A percentile compares a stretch with the other conserved stretches of the same genome.
Evolutionary conservation across 495 filamentous ascomycete genomes (phyloP).

Genomic region (Xylaria nigripes): DNA sequence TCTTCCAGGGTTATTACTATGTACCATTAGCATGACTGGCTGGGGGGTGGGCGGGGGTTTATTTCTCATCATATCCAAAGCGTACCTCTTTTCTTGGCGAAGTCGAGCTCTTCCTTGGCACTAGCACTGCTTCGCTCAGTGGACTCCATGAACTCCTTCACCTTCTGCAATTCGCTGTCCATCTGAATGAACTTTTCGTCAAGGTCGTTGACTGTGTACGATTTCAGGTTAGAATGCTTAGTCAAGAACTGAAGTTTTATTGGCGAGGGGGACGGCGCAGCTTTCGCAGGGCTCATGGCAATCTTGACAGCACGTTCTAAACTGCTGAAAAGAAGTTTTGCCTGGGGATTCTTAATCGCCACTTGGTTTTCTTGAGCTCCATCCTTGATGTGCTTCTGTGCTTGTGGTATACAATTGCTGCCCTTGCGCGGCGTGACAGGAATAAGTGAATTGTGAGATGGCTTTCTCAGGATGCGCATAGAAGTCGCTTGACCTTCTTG

Average conservation of each 20-base stretch:
- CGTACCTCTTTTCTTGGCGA: slow-evolving; percentile 69
- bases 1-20: slow-evolving; percentile 62
- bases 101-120: slow-evolving; percentile 58
- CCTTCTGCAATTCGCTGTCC: slow-evolving; percentile 50
- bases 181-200: slow-evolving; percentile 57
- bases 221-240: slow-evolving; percentile 58
- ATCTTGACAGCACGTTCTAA: slow-evolving; percentile 10
- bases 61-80: no score
- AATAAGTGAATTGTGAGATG: slow-evolving; percentile 6
- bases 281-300: slow-evolving; percentile 1
- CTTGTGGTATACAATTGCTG: neutral
- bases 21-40: slow-evolving; percentile 4
- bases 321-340: slow-evolving; percentile 3
- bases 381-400: neutral
- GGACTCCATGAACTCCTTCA: slow-evolving; percentile 55
- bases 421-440: slow-evolving; percentile 1
- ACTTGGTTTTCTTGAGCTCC: slow-evolving; percentile 25
- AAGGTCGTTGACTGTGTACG: slow-evolving; percentile 62
- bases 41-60: neutral
- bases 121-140: slow-evolving; percentile 52
- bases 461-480: neutral
- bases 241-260: slow-evolving; percentile 51
- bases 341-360: slow-evolving; percentile 22
- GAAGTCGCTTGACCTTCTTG: slow-evolving; percentile 35
- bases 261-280: slow-evolving; percentile 29